Conservation (phyloP, 2,329 filamentous ascomycete genomes). For the Stylonectria norvegica region DNA sequence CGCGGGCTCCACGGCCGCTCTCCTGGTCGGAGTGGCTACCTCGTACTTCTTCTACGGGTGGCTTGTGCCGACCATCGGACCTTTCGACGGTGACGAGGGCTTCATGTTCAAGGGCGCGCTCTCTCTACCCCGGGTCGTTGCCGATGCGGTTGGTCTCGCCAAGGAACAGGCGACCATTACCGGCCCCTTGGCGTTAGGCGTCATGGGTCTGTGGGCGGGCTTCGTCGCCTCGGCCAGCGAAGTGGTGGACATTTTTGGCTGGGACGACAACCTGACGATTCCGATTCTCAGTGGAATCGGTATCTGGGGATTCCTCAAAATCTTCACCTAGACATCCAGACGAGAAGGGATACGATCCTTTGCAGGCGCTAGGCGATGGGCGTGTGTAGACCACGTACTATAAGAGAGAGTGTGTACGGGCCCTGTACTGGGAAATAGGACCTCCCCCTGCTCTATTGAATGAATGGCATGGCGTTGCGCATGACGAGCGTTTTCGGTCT, state of each 20-base stretch:
- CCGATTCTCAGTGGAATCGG: slow-evolving; percentile 85
- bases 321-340: slow-evolving; percentile 69
- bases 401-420: too few species aligned
- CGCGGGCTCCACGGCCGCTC: slow-evolving; percentile 82
- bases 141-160: slow-evolving; percentile 59
- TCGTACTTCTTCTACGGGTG: slow-evolving; percentile 87
- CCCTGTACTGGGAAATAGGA: too few species aligned
- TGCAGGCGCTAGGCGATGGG: too few species aligned
- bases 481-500: slow-evolving; percentile 1
- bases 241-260: slow-evolving; percentile 84
- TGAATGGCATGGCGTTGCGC: neutral
- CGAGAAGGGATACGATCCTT: slow-evolving; percentile 2
- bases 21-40: slow-evolving; percentile 75
- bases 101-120: slow-evolving; percentile 78
- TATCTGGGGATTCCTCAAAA: slow-evolving; percentile 85
- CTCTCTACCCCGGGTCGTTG: slow-evolving; percentile 60
- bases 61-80: slow-evolving; percentile 66
- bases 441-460: too few species aligned
- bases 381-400: too few species aligned
- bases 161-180: slow-evolving; percentile 58
- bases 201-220: slow-evolving; percentile 86
- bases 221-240: slow-evolving; percentile 85
- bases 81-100: slow-evolving; percentile 64
- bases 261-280: slow-evolving; percentile 98
- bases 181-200: slow-evolving; percentile 69